A percentile compares a stretch with the other conserved stretches of the same genome.
phyloP scores from a whole-genome alignment of 2,329 filamentous ascomycete genomes.

The Aspergillus ibericus region DNA sequence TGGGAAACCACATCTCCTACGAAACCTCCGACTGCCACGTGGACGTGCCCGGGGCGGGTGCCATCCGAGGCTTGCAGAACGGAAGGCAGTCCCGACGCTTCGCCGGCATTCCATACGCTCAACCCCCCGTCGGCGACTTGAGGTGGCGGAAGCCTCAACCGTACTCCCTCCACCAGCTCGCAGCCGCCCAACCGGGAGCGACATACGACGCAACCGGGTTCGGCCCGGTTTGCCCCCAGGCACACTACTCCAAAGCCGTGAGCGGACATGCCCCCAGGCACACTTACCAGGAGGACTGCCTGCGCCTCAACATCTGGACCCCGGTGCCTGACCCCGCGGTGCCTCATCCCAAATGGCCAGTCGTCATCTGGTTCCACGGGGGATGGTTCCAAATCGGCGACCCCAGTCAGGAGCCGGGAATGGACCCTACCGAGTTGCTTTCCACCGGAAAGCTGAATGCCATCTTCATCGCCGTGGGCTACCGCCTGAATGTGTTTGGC shows the following conservation, averaged over 20 bases:
- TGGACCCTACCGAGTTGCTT: slow-evolving; percentile 47
- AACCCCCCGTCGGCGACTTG: slow-evolving; percentile 38
- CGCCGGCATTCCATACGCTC: slow-evolving; percentile 42
- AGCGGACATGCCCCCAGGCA: slow-evolving; percentile 20
- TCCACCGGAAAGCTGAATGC: slow-evolving; percentile 34
- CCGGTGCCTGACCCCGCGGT: slow-evolving; percentile 31
- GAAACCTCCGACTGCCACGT: slow-evolving; percentile 10
- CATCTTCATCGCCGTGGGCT: slow-evolving; percentile 50
- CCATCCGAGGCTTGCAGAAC: slow-evolving; percentile 21
- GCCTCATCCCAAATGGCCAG: slow-evolving; percentile 28
- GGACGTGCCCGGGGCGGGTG: slow-evolving; percentile 1
- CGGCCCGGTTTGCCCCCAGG: slow-evolving; percentile 44
- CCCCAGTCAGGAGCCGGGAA: slow-evolving; percentile 43
- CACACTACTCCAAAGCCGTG: slow-evolving; percentile 28
- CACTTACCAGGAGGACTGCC: slow-evolving; percentile 49
- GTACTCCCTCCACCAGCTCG: slow-evolving; percentile 30
- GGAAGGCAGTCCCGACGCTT: slow-evolving; percentile 29
- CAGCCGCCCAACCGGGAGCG: slow-evolving; percentile 21
- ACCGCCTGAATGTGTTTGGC: slow-evolving; percentile 51
- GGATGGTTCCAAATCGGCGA: slow-evolving; percentile 53
- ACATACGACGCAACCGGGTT: slow-evolving; percentile 43
- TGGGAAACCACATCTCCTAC: slow-evolving; percentile 19
- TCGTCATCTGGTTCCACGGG: slow-evolving; percentile 40
- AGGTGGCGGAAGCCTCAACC: slow-evolving; percentile 43
- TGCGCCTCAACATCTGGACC: slow-evolving; percentile 53